Evolutionary conservation across 257 asterid species (phyloP), one percentile per base, ranked within the genome.

Genomic region (Solanum pennellii): DNA sequence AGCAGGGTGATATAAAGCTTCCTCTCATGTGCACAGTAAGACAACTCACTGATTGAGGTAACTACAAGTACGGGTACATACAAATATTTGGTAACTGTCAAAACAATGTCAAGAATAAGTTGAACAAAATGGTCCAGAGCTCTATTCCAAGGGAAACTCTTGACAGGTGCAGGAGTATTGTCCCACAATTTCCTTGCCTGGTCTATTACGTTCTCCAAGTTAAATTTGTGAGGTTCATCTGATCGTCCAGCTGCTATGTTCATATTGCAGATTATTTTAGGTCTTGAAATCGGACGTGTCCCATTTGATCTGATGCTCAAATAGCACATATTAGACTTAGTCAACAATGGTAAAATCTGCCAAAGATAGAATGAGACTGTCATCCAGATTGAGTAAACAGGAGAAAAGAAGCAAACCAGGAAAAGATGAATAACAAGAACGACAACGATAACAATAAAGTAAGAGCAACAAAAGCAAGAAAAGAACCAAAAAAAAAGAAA

Each of bases 21-120:
- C 91, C 93, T 93, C 93, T 97, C 99, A 65, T 96, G 99, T 35
- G 99, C 99, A 90, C 98, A 95, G 88, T 96, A 97, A 66, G 98
- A 97, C 96, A 96, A 88, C 90, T 97, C 98, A 42, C 99, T 97
- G 62, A 95, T 65, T 10, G 96, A 92, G 39, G 97, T 91, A 77
- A 95, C 88, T 88, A 89, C 86, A 82, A 96, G 91, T 83, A 94
- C 49, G 37, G 99, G 99, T 21, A 94, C 18, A 60, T 91, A 93
- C 60, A 97, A 89, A 89, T 88, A 94, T 90, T 93, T 95, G 85
- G 91, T 44, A 77, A 94, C 98, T 23, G 92, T 88, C 88, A 97
- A 85, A 83, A 88, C 77, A 86, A 94, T 92, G 90, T 94, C 96
- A 27, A 97, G 90, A 85, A 93, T 88, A 86, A 97, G 94, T 87